These are phyloP conservation scores for Diaporthe destruens DNA, from an alignment of 2,329 filamentous ascomycete genomes.

Conservation along the genomic window DNA sequence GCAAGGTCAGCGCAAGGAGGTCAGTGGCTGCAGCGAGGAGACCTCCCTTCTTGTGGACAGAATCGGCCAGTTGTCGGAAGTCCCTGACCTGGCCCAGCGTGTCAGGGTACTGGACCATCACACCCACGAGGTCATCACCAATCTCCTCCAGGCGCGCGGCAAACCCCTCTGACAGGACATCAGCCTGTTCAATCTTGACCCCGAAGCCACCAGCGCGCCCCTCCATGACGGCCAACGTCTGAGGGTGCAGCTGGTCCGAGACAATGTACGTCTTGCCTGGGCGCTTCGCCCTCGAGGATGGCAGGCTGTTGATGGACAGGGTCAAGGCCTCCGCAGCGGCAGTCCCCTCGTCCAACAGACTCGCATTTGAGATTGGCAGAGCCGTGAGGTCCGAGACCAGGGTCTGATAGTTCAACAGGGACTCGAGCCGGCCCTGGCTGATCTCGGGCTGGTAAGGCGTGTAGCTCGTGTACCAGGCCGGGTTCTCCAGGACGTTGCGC, in stretches of 20 bases:
- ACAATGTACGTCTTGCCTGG: slow-evolving; percentile 86
- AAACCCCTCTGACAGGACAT: slow-evolving; percentile 74
- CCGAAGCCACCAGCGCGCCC: slow-evolving; percentile 93
- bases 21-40: slow-evolving; percentile 92
- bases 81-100: slow-evolving; percentile 85
- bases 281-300: slow-evolving; percentile 78
- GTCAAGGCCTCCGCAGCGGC: slow-evolving; percentile 97
- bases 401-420: slow-evolving; percentile 95
- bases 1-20: slow-evolving; percentile 84
- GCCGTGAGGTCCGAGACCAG: slow-evolving; percentile 90
- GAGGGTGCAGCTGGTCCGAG: slow-evolving; percentile 83
- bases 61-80: slow-evolving; percentile 79
- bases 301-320: slow-evolving; percentile 82
- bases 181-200: slow-evolving; percentile 79
- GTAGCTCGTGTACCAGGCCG: slow-evolving; percentile 98
- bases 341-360: slow-evolving; percentile 89
- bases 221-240: slow-evolving; percentile 85
- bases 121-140: slow-evolving; percentile 86
- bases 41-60: slow-evolving; percentile 81
- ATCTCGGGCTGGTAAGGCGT: slow-evolving; percentile 98
- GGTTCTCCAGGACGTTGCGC: slow-evolving; percentile 91
- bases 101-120: slow-evolving; percentile 95
- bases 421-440: slow-evolving; percentile 93
- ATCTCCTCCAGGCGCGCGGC: slow-evolving; percentile 77
- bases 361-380: slow-evolving; percentile 90